Base-by-base conservation (phyloP, 805 yeast genomes). In the Ogataea degrootiae region DNA sequence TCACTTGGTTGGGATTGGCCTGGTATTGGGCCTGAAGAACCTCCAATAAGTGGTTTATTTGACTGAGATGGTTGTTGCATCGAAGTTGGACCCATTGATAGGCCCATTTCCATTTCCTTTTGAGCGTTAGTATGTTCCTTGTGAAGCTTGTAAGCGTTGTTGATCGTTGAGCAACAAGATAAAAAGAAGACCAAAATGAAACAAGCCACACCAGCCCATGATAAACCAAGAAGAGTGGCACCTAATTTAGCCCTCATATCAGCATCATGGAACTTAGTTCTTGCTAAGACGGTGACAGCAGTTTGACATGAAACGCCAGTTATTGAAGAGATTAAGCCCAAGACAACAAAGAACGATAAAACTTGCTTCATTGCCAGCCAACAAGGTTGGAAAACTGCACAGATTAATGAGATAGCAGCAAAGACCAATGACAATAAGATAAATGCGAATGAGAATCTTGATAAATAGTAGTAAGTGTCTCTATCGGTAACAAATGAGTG, bases 201-300 rank as follows among this genome's bases (percentile, higher is more conserved):
- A 52, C 74, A 66, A 4, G 76, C 82, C 45, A 80, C 79, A 21
- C 87, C 70, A 44, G 89, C 85, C 95, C 95, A 87, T 6, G 81
- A 61, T 46, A 85, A 60, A 59, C 85, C 91, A 62, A 82, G 63
- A 59, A 77, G 66, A 41, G 77, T 68, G 33, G 79, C 73, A 51
- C 89, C 87, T 48, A 85, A 53, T 46, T 74, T 69, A 38, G 82
- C 73, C 15, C 54, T 48, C 52, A 71, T 60, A 39, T 70, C 74
- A 29, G 65, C 76, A 50, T 69, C 62, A 37, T 65, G 60, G 76
- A 91, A 91, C 26, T 85, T 83, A 58, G 80, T 73, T 63, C 75
- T 83, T 41, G 87, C 94, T 71, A 86, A 62, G n/a, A 85, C 96
- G 51, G 76, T 66, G 39, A 79, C 86, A 3, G 96, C 94, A 34